Percentiles rank a stretch among this genome's conserved stretches.
Evolutionary conservation across 495 filamentous ascomycete genomes (phyloP).

Genomic region (Penicillium coprophilum): DNA sequence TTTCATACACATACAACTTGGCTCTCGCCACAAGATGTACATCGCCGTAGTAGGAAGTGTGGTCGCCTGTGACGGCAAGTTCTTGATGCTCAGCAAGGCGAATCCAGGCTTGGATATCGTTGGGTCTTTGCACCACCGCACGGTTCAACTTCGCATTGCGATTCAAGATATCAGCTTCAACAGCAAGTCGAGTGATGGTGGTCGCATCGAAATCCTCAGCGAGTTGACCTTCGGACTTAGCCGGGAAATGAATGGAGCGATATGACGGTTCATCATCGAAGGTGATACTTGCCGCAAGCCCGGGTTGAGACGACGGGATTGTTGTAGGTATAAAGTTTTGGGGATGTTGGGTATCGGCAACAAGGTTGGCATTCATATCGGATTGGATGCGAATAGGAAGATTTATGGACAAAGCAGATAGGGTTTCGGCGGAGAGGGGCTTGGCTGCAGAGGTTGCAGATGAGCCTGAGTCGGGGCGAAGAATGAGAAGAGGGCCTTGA

Average conservation of each 20-base stretch:
- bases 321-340: constrained; percentile 3
- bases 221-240: constrained; percentile 49
- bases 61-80: constrained; percentile 48
- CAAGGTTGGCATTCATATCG: background rate
- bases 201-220: background rate
- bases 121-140: constrained; percentile 59
- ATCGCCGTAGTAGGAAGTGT: constrained; percentile 59
- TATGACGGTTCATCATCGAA: constrained; percentile 60
- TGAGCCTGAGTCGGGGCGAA: constrained; percentile 25
- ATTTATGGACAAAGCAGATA: background rate
- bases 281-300: constrained; percentile 4
- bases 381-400: constrained; percentile 21
- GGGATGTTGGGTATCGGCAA: background rate
- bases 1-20: constrained; percentile 76
- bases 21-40: constrained; percentile 68
- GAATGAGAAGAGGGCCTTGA: constrained; percentile 45
- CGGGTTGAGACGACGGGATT: background rate
- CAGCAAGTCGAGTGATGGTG: constrained; percentile 19
- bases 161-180: constrained; percentile 43
- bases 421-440: background rate
- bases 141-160: constrained; percentile 58
- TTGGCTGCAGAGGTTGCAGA: background rate
- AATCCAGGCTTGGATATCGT: constrained; percentile 72
- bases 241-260: constrained; percentile 68
- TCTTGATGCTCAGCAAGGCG: constrained; percentile 75